Evolutionary conservation across 768 basidiomycete genomes (phyloP).

Genomic region (Trametes sanguinea): DNA sequence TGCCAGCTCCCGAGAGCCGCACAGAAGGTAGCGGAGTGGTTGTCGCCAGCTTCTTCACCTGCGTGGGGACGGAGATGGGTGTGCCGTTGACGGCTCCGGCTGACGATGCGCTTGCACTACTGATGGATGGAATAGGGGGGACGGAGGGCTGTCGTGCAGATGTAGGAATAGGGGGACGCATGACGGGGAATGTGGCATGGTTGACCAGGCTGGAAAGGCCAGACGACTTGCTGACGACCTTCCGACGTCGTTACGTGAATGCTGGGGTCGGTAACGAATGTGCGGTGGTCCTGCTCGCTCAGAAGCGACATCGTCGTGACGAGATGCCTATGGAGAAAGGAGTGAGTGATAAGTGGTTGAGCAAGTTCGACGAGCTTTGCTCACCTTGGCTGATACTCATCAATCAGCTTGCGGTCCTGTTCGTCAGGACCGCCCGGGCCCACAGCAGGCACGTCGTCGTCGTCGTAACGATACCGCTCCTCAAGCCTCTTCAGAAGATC

Average conservation of each 20-base stretch:
- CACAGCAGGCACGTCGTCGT: slow-evolving; percentile 58
- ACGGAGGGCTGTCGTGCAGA: slow-evolving; percentile 12
- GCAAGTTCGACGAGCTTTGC: neutral
- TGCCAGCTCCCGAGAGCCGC: slow-evolving; percentile 55
- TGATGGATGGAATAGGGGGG: slow-evolving; percentile 21
- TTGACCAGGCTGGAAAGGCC: slow-evolving; percentile 48
- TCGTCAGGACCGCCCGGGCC: slow-evolving; percentile 67
- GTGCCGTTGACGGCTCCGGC: slow-evolving; percentile 36
- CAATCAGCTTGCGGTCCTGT: slow-evolving; percentile 65
- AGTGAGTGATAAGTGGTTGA: neutral
- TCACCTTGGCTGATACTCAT: slow-evolving; percentile 65
- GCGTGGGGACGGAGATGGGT: slow-evolving; percentile 60
- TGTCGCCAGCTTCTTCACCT: slow-evolving; percentile 61
- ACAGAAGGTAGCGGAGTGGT: slow-evolving; percentile 55
- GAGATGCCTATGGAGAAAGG: slow-evolving; percentile 40
- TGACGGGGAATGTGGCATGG: slow-evolving; percentile 32
- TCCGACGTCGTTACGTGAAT: slow-evolving; percentile 46
- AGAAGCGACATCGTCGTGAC: slow-evolving; percentile 56
- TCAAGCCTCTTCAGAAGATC: slow-evolving; percentile 47
- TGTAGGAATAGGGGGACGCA: slow-evolving; percentile 8
- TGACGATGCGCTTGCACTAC: slow-evolving; percentile 17
- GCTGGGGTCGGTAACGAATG: slow-evolving; percentile 47
- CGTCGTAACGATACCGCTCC: slow-evolving; percentile 71
- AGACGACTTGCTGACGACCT: slow-evolving; percentile 50
- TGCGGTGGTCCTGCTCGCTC: slow-evolving; percentile 47